Evolutionary conservation across 148 eudicot genomes (phyloP).

Genomic region (Vaccinium myrtillus): DNA sequence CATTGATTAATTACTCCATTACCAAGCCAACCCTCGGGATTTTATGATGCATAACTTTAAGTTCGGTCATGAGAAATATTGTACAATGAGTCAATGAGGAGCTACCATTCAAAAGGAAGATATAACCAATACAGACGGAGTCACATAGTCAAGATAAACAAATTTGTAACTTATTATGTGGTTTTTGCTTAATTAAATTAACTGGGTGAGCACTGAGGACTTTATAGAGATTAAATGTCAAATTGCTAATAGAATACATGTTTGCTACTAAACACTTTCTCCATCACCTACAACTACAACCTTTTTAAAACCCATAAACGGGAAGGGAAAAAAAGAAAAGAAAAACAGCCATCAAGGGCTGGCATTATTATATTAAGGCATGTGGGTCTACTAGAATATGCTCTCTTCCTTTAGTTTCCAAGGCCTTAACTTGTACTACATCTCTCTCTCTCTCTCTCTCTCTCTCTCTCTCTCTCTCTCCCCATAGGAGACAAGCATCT

Average conservation of each 20-base stretch:
- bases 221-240: no score
- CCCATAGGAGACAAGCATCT: neutral
- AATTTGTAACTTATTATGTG: no score
- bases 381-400: neutral
- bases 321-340: neutral
- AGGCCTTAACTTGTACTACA: neutral
- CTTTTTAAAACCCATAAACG: neutral
- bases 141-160: no score
- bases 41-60: no score
- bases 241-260: neutral
- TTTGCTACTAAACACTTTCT: neutral
- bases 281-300: neutral
- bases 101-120: no score
- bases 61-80: no score
- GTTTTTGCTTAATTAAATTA: no score
- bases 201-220: no score
- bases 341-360: neutral
- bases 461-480: neutral
- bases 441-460: neutral
- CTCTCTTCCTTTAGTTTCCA: neutral
- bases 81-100: no score
- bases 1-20: no score
- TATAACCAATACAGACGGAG: no score
- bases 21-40: no score
- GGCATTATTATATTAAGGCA: neutral